Percentiles rank a stretch among this genome's conserved stretches.
Conservation (phyloP, 352 stramenopile genomes). For the Phytophthora kernoviae region DNA sequence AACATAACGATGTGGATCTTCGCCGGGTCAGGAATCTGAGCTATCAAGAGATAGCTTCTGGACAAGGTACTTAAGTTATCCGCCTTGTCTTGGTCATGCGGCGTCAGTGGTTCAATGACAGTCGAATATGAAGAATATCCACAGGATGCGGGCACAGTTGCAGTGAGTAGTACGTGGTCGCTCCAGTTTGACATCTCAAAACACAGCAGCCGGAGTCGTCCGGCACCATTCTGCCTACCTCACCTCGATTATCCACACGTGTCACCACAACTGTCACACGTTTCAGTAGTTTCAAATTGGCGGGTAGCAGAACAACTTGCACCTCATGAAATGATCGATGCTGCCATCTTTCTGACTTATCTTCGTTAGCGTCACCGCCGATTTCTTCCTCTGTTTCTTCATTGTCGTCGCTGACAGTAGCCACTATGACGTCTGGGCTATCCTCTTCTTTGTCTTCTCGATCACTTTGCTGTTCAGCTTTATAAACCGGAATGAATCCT, state of each 20-base stretch:
- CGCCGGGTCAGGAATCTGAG: constrained; percentile 18
- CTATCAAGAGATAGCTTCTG: constrained; percentile 24
- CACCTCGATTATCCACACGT: constrained; percentile 41
- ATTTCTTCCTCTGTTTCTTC: neutral
- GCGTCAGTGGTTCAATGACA: constrained; percentile 24
- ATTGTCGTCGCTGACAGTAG: neutral
- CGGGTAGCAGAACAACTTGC: constrained; percentile 47
- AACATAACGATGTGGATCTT: constrained; percentile 21
- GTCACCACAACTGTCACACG: constrained; percentile 41
- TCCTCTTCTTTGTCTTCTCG: neutral
- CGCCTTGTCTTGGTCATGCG: neutral
- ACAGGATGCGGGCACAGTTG: constrained; percentile 9
- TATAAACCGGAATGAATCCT: constrained; percentile 8
- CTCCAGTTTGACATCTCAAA: constrained; percentile 69
- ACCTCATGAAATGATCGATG: constrained; percentile 47
- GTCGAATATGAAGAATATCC: constrained; percentile 45
- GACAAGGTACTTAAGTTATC: neutral
- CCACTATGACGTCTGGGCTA: neutral
- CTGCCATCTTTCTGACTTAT: constrained; percentile 32
- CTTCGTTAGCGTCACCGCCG: neutral
- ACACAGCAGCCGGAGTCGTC: constrained; percentile 53
- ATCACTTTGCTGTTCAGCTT: constrained; percentile 28
- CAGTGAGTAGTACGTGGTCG: constrained; percentile 46
- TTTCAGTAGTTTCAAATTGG: constrained; percentile 36
- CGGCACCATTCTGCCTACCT: constrained; percentile 33